phyloP scores from a whole-genome alignment of 2,329 filamentous ascomycete species.

The Exophiala lecanii-corni region DNA sequence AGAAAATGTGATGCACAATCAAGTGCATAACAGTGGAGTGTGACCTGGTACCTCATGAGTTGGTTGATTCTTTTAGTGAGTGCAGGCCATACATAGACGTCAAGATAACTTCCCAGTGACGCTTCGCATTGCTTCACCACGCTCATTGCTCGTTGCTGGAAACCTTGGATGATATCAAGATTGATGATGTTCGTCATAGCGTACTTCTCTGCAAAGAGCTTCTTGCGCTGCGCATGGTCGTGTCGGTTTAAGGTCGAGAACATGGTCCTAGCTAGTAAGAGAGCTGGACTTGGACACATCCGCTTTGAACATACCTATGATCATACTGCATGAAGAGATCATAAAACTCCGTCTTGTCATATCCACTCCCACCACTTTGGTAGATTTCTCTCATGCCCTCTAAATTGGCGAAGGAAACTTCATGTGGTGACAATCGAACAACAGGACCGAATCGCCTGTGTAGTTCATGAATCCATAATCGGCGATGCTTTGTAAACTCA shows the following conservation, averaged over 20 bases:
- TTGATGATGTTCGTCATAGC: slow-evolving; percentile 64
- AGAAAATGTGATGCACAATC: slow-evolving; percentile 66
- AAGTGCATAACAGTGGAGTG: slow-evolving; percentile 63
- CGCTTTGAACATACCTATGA: slow-evolving; percentile 21
- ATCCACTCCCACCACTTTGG: slow-evolving; percentile 31
- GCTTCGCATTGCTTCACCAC: slow-evolving; percentile 53
- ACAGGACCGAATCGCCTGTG: slow-evolving; percentile 57
- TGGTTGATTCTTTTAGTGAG: background rate
- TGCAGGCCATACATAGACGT: slow-evolving; percentile 54
- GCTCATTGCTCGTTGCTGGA: slow-evolving; percentile 52
- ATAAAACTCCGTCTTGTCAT: slow-evolving; percentile 36
- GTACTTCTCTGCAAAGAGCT: slow-evolving; percentile 62
- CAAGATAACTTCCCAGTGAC: slow-evolving; percentile 45
- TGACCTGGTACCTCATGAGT: slow-evolving; percentile 27
- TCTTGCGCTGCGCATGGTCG: slow-evolving; percentile 58
- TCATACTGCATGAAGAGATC: slow-evolving; percentile 31
- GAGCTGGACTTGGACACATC: too few species aligned
- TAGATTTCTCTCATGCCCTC: slow-evolving; percentile 58
- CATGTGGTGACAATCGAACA: slow-evolving; percentile 59
- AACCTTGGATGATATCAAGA: slow-evolving; percentile 51
- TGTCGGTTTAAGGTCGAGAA: slow-evolving; percentile 38
- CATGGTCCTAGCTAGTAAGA: slow-evolving; percentile 32
- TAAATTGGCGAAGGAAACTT: slow-evolving; percentile 63
- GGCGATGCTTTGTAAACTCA: slow-evolving; percentile 8
- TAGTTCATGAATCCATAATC: slow-evolving; percentile 48